Evolutionary conservation across 352 stramenopile species (phyloP), one percentile per base, ranked within the genome.

Genomic region (Phytophthora rubi): DNA sequence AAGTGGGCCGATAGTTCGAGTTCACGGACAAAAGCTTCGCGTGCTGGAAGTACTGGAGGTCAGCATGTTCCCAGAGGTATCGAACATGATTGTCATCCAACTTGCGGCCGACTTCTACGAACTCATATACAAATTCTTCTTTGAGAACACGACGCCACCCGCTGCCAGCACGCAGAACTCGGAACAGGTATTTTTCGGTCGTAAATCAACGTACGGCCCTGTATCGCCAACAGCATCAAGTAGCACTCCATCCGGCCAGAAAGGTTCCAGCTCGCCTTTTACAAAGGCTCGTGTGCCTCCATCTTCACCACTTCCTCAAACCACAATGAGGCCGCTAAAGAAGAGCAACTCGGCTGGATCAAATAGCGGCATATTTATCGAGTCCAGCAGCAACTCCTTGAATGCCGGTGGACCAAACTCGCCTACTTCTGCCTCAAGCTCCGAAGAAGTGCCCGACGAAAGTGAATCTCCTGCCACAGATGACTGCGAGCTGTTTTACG

Each of bases 41-140:
- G 81, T 95, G 0, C 60, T 92, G 49, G 85, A 95, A 58, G 77
- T 94, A 12, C 67, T 95, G 2, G 88, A 95, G 62, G 78, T 95
- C 48, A 94, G 84, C 32, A 83, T 95, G 60, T 95, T 95, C 48
- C 88, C 88, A 6, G 88, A 93, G 49, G 80, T 95, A 12, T 79
- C 80, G 18, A 93, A 95, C 58, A 88, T 92, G 73, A 92, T 95
- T 45, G 83, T 93, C 21, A 94, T 95, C 57, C 88, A 95, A 61
- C 77, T 95, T 1, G 84, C 86, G 0, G 72, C 81, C 9, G 88
- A 95, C 47, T 94, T 95, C 42, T 95, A 94, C 60, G 88, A 94
- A 1, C 73, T 95, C 7, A 72, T 95, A 16, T 88, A 90, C 71
- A 95, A 93, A 66, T 95, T 93, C 39, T 93, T 95, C 76, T 95